Conservation (phyloP, 2,329 filamentous ascomycete species). For the Aspergillus sp. region DNA sequence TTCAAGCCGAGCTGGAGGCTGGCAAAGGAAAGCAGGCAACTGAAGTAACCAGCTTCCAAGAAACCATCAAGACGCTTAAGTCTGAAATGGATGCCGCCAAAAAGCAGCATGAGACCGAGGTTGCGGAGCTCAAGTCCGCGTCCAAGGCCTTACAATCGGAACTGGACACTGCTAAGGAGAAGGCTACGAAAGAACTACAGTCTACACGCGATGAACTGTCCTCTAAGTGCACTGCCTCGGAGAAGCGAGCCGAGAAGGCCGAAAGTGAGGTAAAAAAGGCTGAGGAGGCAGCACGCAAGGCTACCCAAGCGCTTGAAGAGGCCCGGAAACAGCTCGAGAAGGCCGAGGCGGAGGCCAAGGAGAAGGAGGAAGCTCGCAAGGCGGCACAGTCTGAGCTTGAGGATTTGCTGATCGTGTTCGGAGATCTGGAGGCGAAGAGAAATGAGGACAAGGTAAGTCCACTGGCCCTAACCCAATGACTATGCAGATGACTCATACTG, state of each 20-base stretch:
- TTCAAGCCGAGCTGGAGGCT: slow-evolving; percentile 53
- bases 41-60: slow-evolving; percentile 59
- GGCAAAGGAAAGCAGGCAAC: slow-evolving; percentile 53
- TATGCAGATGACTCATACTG: slow-evolving; percentile 4
- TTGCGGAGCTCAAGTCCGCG: slow-evolving; percentile 59
- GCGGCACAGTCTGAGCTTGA: slow-evolving; percentile 72
- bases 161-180: slow-evolving; percentile 52
- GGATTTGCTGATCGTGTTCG: slow-evolving; percentile 78
- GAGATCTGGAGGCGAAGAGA: slow-evolving; percentile 76
- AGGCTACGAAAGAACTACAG: slow-evolving; percentile 58
- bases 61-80: slow-evolving; percentile 60
- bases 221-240: slow-evolving; percentile 47
- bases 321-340: slow-evolving; percentile 33
- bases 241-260: slow-evolving; percentile 52
- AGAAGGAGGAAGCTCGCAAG: slow-evolving; percentile 64
- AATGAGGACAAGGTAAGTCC: slow-evolving; percentile 69
- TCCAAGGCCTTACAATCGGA: slow-evolving; percentile 58
- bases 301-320: slow-evolving; percentile 59
- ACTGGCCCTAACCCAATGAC: not conserved
- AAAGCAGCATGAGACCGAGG: slow-evolving; percentile 61
- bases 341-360: slow-evolving; percentile 34
- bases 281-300: slow-evolving; percentile 43
- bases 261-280: slow-evolving; percentile 30
- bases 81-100: slow-evolving; percentile 53
- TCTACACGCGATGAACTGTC: slow-evolving; percentile 55